Percentiles rank a stretch among this genome's conserved stretches.
Evolutionary conservation across 495 filamentous ascomycete species (phyloP).

Genomic region (Parachaetomium inaequale): DNA sequence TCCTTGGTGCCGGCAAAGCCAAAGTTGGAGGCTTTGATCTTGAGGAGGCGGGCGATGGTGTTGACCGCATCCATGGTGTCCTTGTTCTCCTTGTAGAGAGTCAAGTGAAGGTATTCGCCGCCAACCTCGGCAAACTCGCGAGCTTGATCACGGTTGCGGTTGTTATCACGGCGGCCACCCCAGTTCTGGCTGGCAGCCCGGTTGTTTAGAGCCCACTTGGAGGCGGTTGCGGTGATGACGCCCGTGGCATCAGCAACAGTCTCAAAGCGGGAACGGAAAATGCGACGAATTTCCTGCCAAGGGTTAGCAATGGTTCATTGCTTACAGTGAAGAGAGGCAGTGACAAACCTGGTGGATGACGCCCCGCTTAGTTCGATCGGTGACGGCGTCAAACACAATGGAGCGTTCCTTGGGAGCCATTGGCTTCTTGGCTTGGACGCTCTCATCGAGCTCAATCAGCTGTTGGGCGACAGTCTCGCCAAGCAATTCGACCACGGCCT

Average conservation of each 20-base stretch:
- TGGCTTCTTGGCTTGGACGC: conserved; percentile 28
- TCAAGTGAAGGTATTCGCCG: conserved; percentile 84
- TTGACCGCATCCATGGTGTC: conserved; percentile 92
- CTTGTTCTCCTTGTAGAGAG: conserved; percentile 95
- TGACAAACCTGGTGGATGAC: conserved; percentile 39
- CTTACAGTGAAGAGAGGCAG: neutral
- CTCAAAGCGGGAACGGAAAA: conserved; percentile 36
- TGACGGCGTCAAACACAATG: conserved; percentile 34
- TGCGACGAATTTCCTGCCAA: conserved; percentile 43
- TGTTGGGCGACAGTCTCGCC: conserved; percentile 32
- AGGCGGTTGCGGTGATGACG: conserved; percentile 36
- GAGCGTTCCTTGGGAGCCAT: conserved; percentile 21
- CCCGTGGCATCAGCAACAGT: conserved; percentile 28
- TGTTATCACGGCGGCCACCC: conserved; percentile 32
- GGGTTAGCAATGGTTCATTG: conserved; percentile 9
- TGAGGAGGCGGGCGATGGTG: conserved; percentile 64
- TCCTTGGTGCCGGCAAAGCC: conserved; percentile 94
- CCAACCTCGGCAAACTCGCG: conserved; percentile 46
- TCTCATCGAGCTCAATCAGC: conserved; percentile 34
- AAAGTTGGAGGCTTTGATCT: conserved; percentile 65
- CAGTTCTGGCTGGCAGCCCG: conserved; percentile 19
- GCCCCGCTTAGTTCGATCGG: conserved; percentile 39
- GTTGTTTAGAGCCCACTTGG: conserved; percentile 19
- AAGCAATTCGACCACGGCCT: conserved; percentile 27
- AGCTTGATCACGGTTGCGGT: conserved; percentile 13